Conservation (phyloP, 306 rosid species). For the Quercus aquifolioides region DNA sequence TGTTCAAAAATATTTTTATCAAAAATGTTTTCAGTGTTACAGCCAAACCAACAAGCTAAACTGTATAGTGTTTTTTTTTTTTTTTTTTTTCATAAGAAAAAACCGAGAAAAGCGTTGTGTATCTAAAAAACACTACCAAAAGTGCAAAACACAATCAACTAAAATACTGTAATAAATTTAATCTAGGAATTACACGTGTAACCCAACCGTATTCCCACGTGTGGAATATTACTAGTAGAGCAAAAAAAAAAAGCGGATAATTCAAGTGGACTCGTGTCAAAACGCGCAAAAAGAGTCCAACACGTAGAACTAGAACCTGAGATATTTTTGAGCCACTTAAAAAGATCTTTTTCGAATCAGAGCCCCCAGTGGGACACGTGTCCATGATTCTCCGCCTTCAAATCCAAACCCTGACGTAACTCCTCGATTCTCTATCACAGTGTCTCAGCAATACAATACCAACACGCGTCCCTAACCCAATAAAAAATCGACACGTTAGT, state of each 20-base stretch:
- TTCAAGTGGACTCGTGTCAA: conserved; percentile 27
- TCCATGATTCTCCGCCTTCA: neutral
- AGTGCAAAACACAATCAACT: neutral
- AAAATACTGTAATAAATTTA: neutral
- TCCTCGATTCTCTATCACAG: conserved; percentile 17
- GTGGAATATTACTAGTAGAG: neutral
- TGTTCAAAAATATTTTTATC: too few species aligned
- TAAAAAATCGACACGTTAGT: neutral
- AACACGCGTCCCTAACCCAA: conserved; percentile 1
- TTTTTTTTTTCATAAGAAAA: too few species aligned
- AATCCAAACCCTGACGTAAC: conserved; percentile 6
- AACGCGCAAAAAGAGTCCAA: neutral
- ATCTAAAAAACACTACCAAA: too few species aligned
- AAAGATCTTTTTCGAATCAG: conserved; percentile 13
- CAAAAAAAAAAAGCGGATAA: neutral
- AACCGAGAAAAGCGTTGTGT: too few species aligned
- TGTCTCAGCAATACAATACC: neutral
- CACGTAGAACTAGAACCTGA: conserved; percentile 15
- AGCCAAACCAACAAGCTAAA: too few species aligned
- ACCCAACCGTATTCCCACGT: conserved; percentile 3
- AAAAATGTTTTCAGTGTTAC: too few species aligned
- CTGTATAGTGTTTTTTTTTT: too few species aligned
- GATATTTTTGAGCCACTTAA: conserved; percentile 31
- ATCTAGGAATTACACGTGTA: conserved; percentile 16
- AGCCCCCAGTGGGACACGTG: conserved; percentile 11